These are phyloP conservation scores for Paramecium caudatum DNA, from an alignment of 73 alveolate species.

Conservation along the genomic window DNA sequence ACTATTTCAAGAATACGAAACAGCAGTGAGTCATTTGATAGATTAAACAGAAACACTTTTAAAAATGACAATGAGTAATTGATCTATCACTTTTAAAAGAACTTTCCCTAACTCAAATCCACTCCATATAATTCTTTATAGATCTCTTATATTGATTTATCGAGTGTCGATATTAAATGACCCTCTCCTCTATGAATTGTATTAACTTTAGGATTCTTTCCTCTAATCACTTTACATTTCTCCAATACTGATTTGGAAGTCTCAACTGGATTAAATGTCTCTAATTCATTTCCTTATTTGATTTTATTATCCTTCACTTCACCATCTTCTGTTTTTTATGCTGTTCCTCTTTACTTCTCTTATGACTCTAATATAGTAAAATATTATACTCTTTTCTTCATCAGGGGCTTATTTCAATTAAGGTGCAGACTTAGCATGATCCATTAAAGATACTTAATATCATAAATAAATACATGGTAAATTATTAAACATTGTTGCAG, in stretches of 20 bases:
- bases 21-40: neutral
- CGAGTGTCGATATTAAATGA: constrained; percentile 69
- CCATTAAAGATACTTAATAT: constrained; percentile 56
- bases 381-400: constrained; percentile 27
- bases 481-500: constrained; percentile 73
- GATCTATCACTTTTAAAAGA: neutral
- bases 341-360: neutral
- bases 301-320: constrained; percentile 5
- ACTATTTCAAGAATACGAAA: constrained; percentile 15
- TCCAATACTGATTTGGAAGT: constrained; percentile 64
- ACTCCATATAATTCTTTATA: constrained; percentile 61
- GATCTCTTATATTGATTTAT: constrained; percentile 68
- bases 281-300: constrained; percentile 63
- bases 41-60: constrained; percentile 9
- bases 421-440: constrained; percentile 46
- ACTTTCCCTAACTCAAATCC: neutral
- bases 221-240: constrained; percentile 64
- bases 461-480: constrained; percentile 43
- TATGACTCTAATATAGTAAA: neutral
- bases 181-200: constrained; percentile 58
- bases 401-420: neutral
- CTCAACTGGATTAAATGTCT: constrained; percentile 74
- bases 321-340: neutral
- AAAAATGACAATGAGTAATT: constrained; percentile 22
- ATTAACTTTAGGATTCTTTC: constrained; percentile 62